phyloP scores from a whole-genome alignment of 768 basidiomycete genomes.

The Lanmaoa rubissima region DNA sequence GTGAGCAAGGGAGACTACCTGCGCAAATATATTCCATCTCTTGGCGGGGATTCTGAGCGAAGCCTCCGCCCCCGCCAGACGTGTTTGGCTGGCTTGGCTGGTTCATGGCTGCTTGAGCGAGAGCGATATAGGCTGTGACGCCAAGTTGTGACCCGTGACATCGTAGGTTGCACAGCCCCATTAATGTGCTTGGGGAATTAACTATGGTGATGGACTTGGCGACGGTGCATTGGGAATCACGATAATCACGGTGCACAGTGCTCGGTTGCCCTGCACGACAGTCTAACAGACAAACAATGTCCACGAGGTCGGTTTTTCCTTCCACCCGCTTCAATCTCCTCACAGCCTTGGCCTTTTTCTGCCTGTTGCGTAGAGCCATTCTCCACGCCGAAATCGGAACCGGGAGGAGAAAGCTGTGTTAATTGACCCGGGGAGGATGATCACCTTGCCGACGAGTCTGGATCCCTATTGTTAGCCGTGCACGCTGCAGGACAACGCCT shows the following conservation, averaged over 20 bases:
- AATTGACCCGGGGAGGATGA: conserved; percentile 16
- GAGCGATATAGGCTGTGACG: not conserved
- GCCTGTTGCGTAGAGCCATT: not conserved
- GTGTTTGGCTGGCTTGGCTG: conserved; percentile 35
- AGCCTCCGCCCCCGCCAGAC: conserved; percentile 33
- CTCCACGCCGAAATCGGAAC: conserved; percentile 16
- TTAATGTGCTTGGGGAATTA: not conserved
- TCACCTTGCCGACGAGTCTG: conserved; percentile 67
- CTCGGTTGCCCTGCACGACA: conserved; percentile 13
- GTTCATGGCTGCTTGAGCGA: conserved; percentile 33
- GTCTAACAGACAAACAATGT: not conserved
- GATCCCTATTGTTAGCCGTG: conserved; percentile 42
- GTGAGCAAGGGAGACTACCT: conserved; percentile 45
- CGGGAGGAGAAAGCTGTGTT: conserved; percentile 21
- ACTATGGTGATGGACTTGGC: conserved; percentile 9
- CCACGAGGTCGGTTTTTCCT: not conserved
- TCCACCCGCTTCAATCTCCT: not conserved
- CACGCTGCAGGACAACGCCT: conserved; percentile 24
- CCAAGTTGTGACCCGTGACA: conserved; percentile 14
- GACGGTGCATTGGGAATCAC: conserved; percentile 14
- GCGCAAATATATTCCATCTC: conserved; percentile 89
- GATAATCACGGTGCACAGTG: conserved; percentile 13
- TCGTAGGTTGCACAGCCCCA: conserved; percentile 8
- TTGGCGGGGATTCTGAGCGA: conserved; percentile 41
- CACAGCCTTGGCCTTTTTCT: conserved; percentile 3